A percentile compares a stretch with the other conserved stretches of the same genome.
Conservation (phyloP, 176 grass and related monocot species). For the Rhipidocladum racemiflorum region DNA sequence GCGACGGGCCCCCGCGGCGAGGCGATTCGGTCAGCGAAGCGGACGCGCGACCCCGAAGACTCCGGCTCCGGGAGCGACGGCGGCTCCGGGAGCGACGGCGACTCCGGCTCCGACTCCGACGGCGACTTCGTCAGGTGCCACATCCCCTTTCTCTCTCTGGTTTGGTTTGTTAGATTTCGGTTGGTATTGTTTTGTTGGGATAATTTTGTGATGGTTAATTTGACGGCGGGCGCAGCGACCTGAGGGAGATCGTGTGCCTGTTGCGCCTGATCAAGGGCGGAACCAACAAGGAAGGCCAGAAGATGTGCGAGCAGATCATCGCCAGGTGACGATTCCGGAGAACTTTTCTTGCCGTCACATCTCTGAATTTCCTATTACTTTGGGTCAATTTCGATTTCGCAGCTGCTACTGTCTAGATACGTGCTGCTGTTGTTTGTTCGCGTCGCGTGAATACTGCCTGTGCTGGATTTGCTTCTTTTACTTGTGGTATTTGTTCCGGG, state of each 20-base stretch:
- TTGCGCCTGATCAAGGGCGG: constrained; percentile 67
- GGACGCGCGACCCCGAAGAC: not conserved
- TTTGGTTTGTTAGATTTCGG: not conserved
- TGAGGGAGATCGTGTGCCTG: constrained; percentile 54
- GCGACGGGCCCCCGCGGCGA: constrained; percentile 7
- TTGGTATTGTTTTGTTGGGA: not conserved
- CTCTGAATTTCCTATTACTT: not conserved
- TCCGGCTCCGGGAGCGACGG: not conserved
- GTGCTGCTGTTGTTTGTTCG: no score
- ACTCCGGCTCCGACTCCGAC: not conserved
- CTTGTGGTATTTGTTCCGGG: not conserved
- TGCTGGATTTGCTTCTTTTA: not conserved
- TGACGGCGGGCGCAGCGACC: constrained; percentile 41
- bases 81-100: no score
- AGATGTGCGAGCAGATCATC: constrained; percentile 56
- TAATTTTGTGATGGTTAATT: not conserved
- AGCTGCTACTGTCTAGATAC: not conserved
- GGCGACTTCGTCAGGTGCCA: constrained; percentile 27
- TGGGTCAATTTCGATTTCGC: not conserved
- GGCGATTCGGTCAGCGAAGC: not conserved
- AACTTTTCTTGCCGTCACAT: not conserved
- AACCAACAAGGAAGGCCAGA: constrained; percentile 50
- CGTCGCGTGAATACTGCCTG: not conserved
- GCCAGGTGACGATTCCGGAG: constrained; percentile 26
- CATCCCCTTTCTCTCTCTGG: not conserved